phyloP scores from a whole-genome alignment of 139 green algal species.

The Spirogloea muscicola region DNA sequence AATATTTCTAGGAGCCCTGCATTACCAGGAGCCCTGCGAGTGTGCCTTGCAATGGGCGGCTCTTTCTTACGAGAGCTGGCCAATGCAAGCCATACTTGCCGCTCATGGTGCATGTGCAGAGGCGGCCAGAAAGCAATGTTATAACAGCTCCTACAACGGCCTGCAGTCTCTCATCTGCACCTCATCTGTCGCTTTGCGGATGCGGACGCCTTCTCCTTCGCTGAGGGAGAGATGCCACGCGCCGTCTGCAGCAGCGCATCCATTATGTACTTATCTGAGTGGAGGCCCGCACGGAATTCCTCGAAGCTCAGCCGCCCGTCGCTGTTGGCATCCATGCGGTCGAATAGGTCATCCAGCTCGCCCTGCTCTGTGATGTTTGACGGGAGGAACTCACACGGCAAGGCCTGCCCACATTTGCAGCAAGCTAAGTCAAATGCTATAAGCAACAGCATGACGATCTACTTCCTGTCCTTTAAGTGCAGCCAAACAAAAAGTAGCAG shows the following conservation, averaged over 20 bases:
- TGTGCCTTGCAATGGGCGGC: no score
- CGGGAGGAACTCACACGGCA: constrained; percentile 26
- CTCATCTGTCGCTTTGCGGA: no score
- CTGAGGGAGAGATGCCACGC: no score
- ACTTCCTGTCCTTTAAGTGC: background rate
- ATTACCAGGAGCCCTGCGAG: no score
- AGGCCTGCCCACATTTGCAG: constrained; percentile 4
- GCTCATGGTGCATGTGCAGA: no score
- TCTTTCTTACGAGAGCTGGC: no score
- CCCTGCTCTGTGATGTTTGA: constrained; percentile 17
- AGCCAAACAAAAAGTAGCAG: background rate
- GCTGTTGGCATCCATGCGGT: constrained; percentile 34
- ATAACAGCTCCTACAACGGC: no score
- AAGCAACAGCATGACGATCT: background rate
- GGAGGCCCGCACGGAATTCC: constrained; percentile 23
- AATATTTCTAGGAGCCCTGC: no score
- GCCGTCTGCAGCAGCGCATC: constrained; percentile 31
- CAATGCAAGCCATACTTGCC: no score
- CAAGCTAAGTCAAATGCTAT: background rate
- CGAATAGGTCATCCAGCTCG: constrained; percentile 38
- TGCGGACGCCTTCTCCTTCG: no score
- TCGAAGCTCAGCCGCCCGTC: constrained; percentile 34
- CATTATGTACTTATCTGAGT: constrained; percentile 14
- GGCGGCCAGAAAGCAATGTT: no score
- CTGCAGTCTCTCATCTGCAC: no score